Evolutionary conservation across 371 early-diverging fungal species (phyloP).

Genomic region (Sporodiniella umbellata): DNA sequence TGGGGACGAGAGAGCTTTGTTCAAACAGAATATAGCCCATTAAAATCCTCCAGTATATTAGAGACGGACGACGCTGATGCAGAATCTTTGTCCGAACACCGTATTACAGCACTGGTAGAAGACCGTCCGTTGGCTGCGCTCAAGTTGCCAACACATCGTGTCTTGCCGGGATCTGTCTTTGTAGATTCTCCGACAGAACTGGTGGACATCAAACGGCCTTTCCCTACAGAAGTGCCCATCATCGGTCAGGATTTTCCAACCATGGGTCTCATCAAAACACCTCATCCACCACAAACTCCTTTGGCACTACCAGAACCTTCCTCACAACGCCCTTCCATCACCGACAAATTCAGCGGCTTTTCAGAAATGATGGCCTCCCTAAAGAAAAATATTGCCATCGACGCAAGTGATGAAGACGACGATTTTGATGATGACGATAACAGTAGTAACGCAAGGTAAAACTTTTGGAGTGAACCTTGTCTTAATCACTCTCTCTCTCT

Average conservation of each 20-base stretch:
- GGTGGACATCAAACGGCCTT: neutral
- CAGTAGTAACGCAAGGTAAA: no score
- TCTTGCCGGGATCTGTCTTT: neutral
- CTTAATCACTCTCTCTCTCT: neutral
- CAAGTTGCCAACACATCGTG: no score
- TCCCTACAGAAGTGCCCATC: neutral
- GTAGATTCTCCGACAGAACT: neutral
- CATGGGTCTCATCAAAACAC: neutral
- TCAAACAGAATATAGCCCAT: neutral
- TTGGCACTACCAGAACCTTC: neutral
- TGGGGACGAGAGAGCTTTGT: neutral
- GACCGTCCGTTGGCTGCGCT: no score
- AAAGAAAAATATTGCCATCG: slow-evolving; percentile 37
- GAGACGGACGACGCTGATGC: slow-evolving; percentile 18
- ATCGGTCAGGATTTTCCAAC: slow-evolving; percentile 3
- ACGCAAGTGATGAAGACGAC: slow-evolving; percentile 19
- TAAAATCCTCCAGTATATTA: neutral
- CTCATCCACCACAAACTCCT: neutral
- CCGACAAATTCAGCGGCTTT: slow-evolving; percentile 35
- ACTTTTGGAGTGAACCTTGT: slow-evolving; percentile 5
- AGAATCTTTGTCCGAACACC: slow-evolving; percentile 15
- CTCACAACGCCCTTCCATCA: slow-evolving; percentile 8
- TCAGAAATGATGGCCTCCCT: slow-evolving; percentile 42
- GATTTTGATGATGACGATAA: neutral
- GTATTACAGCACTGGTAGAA: no score